These are phyloP conservation scores for Cytospora paraplurivora DNA, from an alignment of 2,329 filamentous ascomycete genomes.

Conservation along the genomic window DNA sequence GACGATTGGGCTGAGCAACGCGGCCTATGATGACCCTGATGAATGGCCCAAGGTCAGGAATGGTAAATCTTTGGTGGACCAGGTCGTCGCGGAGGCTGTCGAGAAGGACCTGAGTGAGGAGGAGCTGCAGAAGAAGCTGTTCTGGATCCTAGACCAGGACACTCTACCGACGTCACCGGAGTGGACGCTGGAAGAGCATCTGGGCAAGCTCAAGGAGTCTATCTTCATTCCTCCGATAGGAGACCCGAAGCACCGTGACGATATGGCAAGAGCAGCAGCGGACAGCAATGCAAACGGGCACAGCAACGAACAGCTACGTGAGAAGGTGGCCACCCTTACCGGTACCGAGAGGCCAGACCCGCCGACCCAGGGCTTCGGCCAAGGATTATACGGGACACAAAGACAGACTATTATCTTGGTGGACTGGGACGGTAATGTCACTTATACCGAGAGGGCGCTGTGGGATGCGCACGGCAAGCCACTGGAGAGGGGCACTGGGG, in stretches of 20 bases:
- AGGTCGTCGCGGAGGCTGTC: constrained; percentile 46
- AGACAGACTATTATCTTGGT: constrained; percentile 64
- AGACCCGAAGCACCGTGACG: constrained; percentile 46
- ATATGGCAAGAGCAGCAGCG: constrained; percentile 47
- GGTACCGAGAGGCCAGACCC: constrained; percentile 39
- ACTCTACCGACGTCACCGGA: constrained; percentile 51
- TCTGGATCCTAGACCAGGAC: constrained; percentile 58
- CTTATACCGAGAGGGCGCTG: constrained; percentile 60
- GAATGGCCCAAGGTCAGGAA: constrained; percentile 64
- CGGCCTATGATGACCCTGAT: constrained; percentile 54
- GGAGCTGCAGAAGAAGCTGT: constrained; percentile 53
- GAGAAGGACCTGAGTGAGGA: constrained; percentile 45
- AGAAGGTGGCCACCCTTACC: constrained; percentile 34
- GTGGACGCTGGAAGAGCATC: constrained; percentile 55
- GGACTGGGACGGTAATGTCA: constrained; percentile 64
- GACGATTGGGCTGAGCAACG: constrained; percentile 65
- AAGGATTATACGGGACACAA: constrained; percentile 66
- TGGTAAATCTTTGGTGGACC: constrained; percentile 51
- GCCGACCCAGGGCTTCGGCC: constrained; percentile 49
- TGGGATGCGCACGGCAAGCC: constrained; percentile 61
- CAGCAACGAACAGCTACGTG: constrained; percentile 41
- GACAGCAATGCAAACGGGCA: constrained; percentile 39
- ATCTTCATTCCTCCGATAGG: constrained; percentile 64
- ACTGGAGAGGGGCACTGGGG: constrained; percentile 56
- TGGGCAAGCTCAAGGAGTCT: constrained; percentile 57